Evolutionary conservation across 352 stramenopile species (phyloP).

Genomic region (Phytopythium cucurbitacearum): DNA sequence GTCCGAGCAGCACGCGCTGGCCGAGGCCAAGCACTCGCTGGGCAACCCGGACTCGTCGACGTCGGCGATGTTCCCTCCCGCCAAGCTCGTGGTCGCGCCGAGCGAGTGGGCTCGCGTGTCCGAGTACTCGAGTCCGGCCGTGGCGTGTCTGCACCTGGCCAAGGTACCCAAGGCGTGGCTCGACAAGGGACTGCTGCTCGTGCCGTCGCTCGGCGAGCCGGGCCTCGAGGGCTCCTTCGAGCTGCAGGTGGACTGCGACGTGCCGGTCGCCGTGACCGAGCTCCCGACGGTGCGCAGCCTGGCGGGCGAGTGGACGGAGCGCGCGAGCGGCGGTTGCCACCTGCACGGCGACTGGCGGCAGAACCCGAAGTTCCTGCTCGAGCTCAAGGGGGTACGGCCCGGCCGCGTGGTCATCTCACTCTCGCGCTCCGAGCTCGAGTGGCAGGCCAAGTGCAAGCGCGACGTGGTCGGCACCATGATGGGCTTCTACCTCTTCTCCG

Average conservation of each 20-base stretch:
- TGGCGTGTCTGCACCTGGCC: conserved; percentile 57
- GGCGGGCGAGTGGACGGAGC: conserved; percentile 68
- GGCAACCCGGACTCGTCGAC: conserved; percentile 11
- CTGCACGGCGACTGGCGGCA: conserved; percentile 84
- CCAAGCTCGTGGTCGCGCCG: conserved; percentile 67
- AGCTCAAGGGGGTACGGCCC: conserved; percentile 62
- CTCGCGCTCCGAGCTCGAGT: conserved; percentile 78
- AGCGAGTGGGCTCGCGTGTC: conserved; percentile 73
- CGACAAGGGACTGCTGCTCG: conserved; percentile 48
- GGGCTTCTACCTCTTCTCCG: conserved; percentile 85
- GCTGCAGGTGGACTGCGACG: conserved; percentile 85
- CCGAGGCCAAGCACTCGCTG: conserved; percentile 15
- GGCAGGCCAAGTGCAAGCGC: conserved; percentile 73
- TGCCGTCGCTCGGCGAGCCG: conserved; percentile 73
- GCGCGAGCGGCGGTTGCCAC: conserved; percentile 67
- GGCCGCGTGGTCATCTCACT: conserved; percentile 78
- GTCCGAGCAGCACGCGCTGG: conserved; percentile 10
- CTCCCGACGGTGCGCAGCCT: conserved; percentile 71
- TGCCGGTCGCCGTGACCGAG: conserved; percentile 57
- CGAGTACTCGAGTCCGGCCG: conserved; percentile 44
- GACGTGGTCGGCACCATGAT: conserved; percentile 88
- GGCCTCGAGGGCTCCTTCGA: conserved; percentile 73
- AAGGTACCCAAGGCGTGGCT: conserved; percentile 70
- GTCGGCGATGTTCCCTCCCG: conserved; percentile 24
- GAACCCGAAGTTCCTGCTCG: conserved; percentile 83